Evolutionary conservation across 345 rosid genomes (phyloP), one percentile per base, ranked within the genome.

Genomic region (Pelargonium nanum): DNA sequence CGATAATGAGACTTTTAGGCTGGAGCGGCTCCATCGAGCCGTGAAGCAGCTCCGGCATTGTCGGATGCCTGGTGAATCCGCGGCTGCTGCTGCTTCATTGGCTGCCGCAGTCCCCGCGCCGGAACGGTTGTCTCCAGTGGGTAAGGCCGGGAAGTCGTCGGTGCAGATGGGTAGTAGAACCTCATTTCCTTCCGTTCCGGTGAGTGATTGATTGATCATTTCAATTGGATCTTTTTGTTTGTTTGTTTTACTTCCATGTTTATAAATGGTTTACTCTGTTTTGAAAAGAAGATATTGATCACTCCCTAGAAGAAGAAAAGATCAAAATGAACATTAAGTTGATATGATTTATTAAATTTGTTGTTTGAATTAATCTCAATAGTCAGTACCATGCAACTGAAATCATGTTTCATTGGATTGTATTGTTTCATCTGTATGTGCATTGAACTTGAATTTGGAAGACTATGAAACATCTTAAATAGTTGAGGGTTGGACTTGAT

Each of bases 11-110:
- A 79, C 77, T 0, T 85, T 87, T 25, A 82, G 91, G 24, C 62
- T 91, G 73, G 97, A 91, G 77, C 72, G 85, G 28, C 77, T 87
- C 55, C 96, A 88, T 60, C 75, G 88, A 0, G 85, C 97, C n/a
- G 88, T 91, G 55, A 91, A 82, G 77, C 88, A 85, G 78, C 83
- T 87, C n/a, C 78, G 96, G 5, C 85, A 80, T 45, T 64, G 79
- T 52, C 72, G 97, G 21, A 58, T 61, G 61, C 89, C 88, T 0
- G 95, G 87, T 22, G 97, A 91, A 65, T 82, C 86, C 51, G 83
- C 81, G 6, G 58, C 70, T 48, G 70, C 60, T 20, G 26, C 51
- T 24, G 74, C 73, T 3, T 65, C 68, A 52, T n/a, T n/a, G n/a
- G 30, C 67, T 0, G 45, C 69, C 0, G 64, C 83, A 22, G 65